Base-by-base conservation (phyloP, 202 grass and related monocot species). In the Saccharum hybrid region DNA sequence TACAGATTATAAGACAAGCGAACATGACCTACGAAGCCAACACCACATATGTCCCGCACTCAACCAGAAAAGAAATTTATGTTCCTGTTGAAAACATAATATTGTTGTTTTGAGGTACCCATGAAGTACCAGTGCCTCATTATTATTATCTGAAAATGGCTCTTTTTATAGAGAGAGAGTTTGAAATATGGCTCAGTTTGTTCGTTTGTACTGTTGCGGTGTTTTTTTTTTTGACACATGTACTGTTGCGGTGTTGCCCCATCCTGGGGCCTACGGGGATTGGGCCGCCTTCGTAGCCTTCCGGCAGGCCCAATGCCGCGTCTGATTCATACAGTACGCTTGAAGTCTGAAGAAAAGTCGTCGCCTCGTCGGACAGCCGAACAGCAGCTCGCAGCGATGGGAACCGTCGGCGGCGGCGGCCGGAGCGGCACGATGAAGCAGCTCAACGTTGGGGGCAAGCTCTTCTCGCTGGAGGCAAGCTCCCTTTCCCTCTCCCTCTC, bases 361-460 rank as follows among this genome's bases (percentile, higher is more conserved):
- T 77, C 82, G 51, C 30, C 65, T 81, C 63, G 66, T 82, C 38
- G 5, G 38, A 64, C 60, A 39, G 28, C 33, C 45, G 38, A 72
- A 8, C 52, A 14, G 23, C 14, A 48, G 9, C 37, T 37, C 63
- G 37, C 37, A 63, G 28, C 76, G 7, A 85, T 88, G 86, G 83
- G 15, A 66, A 30, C 69, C 61, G 71, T 3, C 68, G 68, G 16
- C 56, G 72, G 10, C 42, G 68, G 28, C 72, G 28, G 74, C 77
- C 73, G 66, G 60, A 65, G 42, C 42, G 80, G 43, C 74, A 45
- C 68, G 63, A 43, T 54, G 59, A 82, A 86, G 63, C 52, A 82
- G 82, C 83, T 97, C 33, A 94, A 97, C 86, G 94, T 94, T 10
- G 94, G 90, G 5, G 92, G 92, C 38, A 90, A 85, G 84, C 79